Conservation (phyloP, 768 basidiomycete genomes). For the Steccherinum ochraceum region DNA sequence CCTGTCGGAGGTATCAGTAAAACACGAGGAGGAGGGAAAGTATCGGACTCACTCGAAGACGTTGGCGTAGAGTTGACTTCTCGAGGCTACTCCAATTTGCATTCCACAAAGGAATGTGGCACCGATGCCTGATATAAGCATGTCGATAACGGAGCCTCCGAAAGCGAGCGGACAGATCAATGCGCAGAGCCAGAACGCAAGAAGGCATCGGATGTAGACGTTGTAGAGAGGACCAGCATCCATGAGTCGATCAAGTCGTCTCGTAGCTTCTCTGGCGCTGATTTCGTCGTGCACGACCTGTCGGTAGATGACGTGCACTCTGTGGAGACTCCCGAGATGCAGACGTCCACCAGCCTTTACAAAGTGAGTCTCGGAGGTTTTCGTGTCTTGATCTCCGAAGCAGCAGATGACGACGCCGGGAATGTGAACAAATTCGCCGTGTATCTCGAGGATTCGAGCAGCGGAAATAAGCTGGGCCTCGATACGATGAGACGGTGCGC, state of each 20-base stretch:
- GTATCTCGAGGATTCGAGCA: slow-evolving; percentile 83
- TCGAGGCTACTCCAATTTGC: slow-evolving; percentile 57
- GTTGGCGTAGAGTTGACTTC: slow-evolving; percentile 73
- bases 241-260: slow-evolving; percentile 56
- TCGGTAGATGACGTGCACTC: slow-evolving; percentile 80
- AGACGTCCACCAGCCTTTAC: slow-evolving; percentile 71
- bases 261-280: slow-evolving; percentile 67
- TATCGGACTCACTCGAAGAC: slow-evolving; percentile 73
- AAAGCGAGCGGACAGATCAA: slow-evolving; percentile 82
- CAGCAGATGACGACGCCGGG: slow-evolving; percentile 76
- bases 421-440: slow-evolving; percentile 83
- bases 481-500: slow-evolving; percentile 87
- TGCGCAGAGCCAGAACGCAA: slow-evolving; percentile 65
- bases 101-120: slow-evolving; percentile 64
- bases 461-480: slow-evolving; percentile 86
- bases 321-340: slow-evolving; percentile 76
- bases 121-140: slow-evolving; percentile 67
- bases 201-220: slow-evolving; percentile 48
- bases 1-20: slow-evolving; percentile 33
- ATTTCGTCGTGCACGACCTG: slow-evolving; percentile 86
- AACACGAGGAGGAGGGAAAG: no score
- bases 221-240: slow-evolving; percentile 59
- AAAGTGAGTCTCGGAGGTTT: slow-evolving; percentile 83
- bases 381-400: slow-evolving; percentile 80
- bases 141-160: slow-evolving; percentile 77